Conservation (phyloP, 805 yeast genomes). For the Ogataea nonfermentans region DNA sequence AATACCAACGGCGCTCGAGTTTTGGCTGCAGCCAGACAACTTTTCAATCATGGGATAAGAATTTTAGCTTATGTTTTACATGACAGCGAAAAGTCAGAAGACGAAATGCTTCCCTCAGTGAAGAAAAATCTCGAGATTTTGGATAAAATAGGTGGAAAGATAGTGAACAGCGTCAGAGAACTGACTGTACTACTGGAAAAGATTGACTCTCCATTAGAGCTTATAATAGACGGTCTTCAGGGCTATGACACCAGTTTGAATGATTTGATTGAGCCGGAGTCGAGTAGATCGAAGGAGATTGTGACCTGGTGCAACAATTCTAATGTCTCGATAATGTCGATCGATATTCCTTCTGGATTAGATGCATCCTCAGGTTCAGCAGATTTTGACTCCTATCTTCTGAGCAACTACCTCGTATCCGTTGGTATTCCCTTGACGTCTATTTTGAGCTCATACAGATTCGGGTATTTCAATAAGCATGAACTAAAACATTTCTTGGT, state of each 20-base stretch:
- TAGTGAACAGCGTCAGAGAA: slow-evolving; percentile 39
- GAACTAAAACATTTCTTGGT: slow-evolving; percentile 58
- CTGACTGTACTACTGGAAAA: slow-evolving; percentile 40
- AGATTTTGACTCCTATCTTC: slow-evolving; percentile 24
- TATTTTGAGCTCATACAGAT: slow-evolving; percentile 55
- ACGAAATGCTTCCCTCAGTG: slow-evolving; percentile 35
- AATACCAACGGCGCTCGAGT: slow-evolving; percentile 74
- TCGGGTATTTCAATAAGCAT: slow-evolving; percentile 46
- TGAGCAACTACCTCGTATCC: slow-evolving; percentile 60
- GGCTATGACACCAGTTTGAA: slow-evolving; percentile 72
- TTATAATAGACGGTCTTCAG: slow-evolving; percentile 79
- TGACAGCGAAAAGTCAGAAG: slow-evolving; percentile 39
- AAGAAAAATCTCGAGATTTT: slow-evolving; percentile 53
- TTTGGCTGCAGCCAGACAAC: slow-evolving; percentile 74
- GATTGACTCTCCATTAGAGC: slow-evolving; percentile 71
- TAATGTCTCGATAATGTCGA: slow-evolving; percentile 50
- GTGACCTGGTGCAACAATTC: slow-evolving; percentile 67
- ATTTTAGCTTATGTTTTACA: slow-evolving; percentile 52
- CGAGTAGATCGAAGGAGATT: slow-evolving; percentile 40
- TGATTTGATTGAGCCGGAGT: slow-evolving; percentile 51
- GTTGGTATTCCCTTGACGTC: slow-evolving; percentile 74
- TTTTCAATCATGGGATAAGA: slow-evolving; percentile 69
- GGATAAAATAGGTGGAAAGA: slow-evolving; percentile 66
- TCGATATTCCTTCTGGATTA: slow-evolving; percentile 80
- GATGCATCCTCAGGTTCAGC: slow-evolving; percentile 76